Percentiles rank a stretch among this genome's conserved stretches.
Evolutionary conservation across 2,329 filamentous ascomycete species (phyloP).

Genomic region (Cladosporium sp.): DNA sequence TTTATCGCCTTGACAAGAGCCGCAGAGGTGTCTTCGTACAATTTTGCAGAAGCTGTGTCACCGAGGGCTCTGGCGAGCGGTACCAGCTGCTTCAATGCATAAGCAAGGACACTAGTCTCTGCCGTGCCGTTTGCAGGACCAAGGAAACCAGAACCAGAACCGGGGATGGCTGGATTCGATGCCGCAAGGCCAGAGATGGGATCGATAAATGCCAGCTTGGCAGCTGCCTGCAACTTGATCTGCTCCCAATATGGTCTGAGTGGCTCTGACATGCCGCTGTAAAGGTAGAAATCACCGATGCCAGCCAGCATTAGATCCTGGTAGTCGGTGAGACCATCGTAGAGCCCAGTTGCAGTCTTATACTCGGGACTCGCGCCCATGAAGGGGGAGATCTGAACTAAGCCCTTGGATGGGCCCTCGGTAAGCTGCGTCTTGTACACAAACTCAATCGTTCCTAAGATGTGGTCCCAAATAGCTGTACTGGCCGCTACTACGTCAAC

Average conservation of each 20-base stretch:
- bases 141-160: slow-evolving; percentile 23
- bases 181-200: slow-evolving; percentile 25
- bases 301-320: slow-evolving; percentile 30
- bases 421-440: slow-evolving; percentile 26
- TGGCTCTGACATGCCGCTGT: slow-evolving; percentile 20
- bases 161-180: slow-evolving; percentile 3
- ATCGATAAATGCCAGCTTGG: slow-evolving; percentile 26
- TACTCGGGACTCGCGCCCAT: slow-evolving; percentile 17
- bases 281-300: slow-evolving; percentile 27
- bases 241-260: slow-evolving; percentile 23
- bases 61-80: slow-evolving; percentile 30
- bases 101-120: slow-evolving; percentile 23
- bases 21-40: slow-evolving; percentile 22
- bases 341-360: slow-evolving; percentile 3
- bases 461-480: slow-evolving; percentile 35
- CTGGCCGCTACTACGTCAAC: slow-evolving; percentile 33
- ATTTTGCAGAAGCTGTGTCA: slow-evolving; percentile 23
- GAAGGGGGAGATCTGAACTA: slow-evolving; percentile 14
- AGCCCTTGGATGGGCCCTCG: slow-evolving; percentile 11
- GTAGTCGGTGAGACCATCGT: slow-evolving; percentile 26
- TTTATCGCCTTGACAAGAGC: slow-evolving; percentile 29
- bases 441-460: slow-evolving; percentile 33
- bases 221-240: slow-evolving; percentile 24
- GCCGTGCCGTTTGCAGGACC: slow-evolving; percentile 30
- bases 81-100: slow-evolving; percentile 26